phyloP scores from a whole-genome alignment of 768 basidiomycete genomes.

The Pholiota molesta region DNA sequence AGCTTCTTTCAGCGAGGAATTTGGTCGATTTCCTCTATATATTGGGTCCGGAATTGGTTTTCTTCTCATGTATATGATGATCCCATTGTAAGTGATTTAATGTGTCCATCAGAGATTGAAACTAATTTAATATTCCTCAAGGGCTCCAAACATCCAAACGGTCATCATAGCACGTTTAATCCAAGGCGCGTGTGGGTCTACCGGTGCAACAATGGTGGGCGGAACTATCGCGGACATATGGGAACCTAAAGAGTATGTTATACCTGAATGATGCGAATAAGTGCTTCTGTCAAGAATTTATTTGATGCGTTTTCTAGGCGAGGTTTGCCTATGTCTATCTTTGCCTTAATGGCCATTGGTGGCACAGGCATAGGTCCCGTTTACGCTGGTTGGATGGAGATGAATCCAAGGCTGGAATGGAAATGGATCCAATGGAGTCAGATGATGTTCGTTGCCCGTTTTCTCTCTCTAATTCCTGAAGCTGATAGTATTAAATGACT shows the following conservation, averaged over 20 bases:
- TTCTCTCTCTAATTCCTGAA: not conserved
- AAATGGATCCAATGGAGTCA: slow-evolving; percentile 35
- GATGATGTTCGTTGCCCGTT: slow-evolving; percentile 26
- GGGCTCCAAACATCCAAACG: slow-evolving; percentile 55
- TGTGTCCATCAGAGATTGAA: not conserved
- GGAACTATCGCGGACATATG: slow-evolving; percentile 78
- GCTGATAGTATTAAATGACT: not conserved
- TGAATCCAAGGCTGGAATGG: slow-evolving; percentile 29
- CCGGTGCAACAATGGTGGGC: slow-evolving; percentile 72
- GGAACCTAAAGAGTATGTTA: slow-evolving; percentile 56
- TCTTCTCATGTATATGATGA: slow-evolving; percentile 52
- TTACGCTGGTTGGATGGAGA: slow-evolving; percentile 32
- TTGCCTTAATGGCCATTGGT: slow-evolving; percentile 60
- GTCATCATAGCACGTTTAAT: slow-evolving; percentile 71
- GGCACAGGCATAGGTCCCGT: slow-evolving; percentile 34
- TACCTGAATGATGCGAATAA: not conserved
- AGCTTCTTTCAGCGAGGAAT: slow-evolving; percentile 74
- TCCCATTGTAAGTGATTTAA: slow-evolving; percentile 40
- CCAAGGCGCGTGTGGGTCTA: slow-evolving; percentile 68
- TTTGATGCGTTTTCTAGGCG: slow-evolving; percentile 44
- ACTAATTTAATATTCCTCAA: slow-evolving; percentile 20
- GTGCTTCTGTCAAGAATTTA: too few species aligned
- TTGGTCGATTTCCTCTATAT: slow-evolving; percentile 66
- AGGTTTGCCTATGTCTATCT: slow-evolving; percentile 78
- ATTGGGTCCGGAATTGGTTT: slow-evolving; percentile 52